Evolutionary conservation across 306 rosid genomes (phyloP).

Genomic region (Cicer pinnatifidum): DNA sequence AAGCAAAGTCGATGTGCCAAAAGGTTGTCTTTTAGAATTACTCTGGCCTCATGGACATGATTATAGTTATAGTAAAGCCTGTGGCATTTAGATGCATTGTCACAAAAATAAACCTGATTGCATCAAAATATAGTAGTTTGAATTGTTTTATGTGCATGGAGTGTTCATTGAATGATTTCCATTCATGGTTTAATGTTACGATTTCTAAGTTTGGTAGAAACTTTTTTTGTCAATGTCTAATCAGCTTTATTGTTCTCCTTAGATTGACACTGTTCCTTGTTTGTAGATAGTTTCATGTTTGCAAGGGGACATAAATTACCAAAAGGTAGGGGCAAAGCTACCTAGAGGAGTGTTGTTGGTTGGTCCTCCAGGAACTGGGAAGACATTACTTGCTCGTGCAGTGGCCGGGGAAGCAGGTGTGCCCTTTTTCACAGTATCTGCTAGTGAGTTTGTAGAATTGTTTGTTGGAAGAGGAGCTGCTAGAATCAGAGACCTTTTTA

Average conservation of each 20-base stretch:
- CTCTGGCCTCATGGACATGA: background rate
- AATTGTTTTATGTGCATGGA: background rate
- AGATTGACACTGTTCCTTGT: conserved; percentile 44
- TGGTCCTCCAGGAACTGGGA: conserved; percentile 98
- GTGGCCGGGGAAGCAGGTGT: conserved; percentile 99
- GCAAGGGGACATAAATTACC: conserved; percentile 85
- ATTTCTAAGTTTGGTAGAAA: background rate
- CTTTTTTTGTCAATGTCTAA: conserved; percentile 22
- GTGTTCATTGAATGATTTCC: conserved; percentile 7
- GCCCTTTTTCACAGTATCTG: conserved; percentile 90
- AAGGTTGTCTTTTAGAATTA: background rate
- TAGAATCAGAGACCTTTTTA: conserved; percentile 88
- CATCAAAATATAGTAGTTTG: conserved; percentile 22
- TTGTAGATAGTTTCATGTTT: conserved; percentile 86
- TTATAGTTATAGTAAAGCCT: background rate
- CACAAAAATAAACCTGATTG: conserved; percentile 3
- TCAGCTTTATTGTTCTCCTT: conserved; percentile 38
- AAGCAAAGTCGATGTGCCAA: background rate
- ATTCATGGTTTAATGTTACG: background rate
- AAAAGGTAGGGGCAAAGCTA: conserved; percentile 87
- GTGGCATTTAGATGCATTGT: conserved; percentile 1
- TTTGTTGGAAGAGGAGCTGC: conserved; percentile 99
- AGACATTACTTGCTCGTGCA: conserved; percentile 94
- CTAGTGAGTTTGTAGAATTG: conserved; percentile 96
- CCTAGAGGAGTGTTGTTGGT: conserved; percentile 92